Percentiles rank a stretch among this genome's conserved stretches.
phyloP scores from a whole-genome alignment of 805 yeast genomes.

The Candida krabiensis region DNA sequence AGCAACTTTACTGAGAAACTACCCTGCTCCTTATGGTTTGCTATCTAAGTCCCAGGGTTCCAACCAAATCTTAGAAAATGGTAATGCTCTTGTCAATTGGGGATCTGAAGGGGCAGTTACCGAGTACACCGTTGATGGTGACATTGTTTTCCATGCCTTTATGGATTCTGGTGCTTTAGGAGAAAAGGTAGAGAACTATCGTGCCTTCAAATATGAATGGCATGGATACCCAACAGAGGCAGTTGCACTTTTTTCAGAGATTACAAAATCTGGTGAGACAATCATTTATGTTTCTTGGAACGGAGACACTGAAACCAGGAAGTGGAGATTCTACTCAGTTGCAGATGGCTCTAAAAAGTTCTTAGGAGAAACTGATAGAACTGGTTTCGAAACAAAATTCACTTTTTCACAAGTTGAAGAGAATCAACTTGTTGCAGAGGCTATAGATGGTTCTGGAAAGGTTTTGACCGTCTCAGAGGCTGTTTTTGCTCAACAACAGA shows the following conservation, averaged over 20 bases:
- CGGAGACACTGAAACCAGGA: constrained; percentile 37
- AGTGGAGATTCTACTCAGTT: constrained; percentile 31
- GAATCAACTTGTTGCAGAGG: constrained; percentile 16
- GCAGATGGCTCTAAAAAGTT: constrained; percentile 13
- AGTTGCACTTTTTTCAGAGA: constrained; percentile 27
- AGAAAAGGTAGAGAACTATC: constrained; percentile 32
- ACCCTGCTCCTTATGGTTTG: constrained; percentile 13
- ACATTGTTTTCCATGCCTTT: constrained; percentile 34
- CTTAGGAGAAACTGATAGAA: constrained; percentile 22
- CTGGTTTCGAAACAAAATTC: constrained; percentile 33
- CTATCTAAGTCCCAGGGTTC: constrained; percentile 36
- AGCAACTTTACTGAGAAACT: constrained; percentile 25
- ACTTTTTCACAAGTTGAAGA: not conserved
- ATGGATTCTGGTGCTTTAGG: constrained; percentile 33
- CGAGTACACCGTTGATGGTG: constrained; percentile 31
- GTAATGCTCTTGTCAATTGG: constrained; percentile 38
- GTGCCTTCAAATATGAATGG: constrained; percentile 39
- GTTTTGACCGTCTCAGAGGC: constrained; percentile 18
- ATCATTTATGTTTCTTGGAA: constrained; percentile 37
- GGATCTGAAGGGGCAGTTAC: constrained; percentile 41
- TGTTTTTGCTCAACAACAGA: constrained; percentile 9
- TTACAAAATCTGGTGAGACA: constrained; percentile 19
- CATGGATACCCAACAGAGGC: constrained; percentile 35
- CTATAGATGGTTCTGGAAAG: constrained; percentile 16
- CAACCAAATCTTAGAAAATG: constrained; percentile 33